Base-by-base conservation (phyloP, 2,329 filamentous ascomycete species). In the Rosellinia necatrix region DNA sequence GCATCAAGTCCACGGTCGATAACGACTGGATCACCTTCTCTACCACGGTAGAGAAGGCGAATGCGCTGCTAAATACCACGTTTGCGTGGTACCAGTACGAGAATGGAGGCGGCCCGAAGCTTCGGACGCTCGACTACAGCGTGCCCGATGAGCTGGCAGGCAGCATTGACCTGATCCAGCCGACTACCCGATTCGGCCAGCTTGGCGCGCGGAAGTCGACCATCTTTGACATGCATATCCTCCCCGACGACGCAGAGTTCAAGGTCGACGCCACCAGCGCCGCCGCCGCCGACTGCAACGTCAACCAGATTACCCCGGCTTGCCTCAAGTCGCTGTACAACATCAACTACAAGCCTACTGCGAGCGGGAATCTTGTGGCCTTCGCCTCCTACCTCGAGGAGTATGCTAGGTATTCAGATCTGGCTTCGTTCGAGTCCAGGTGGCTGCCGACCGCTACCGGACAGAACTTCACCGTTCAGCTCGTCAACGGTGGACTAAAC, bases 311-410 rank as follows among this genome's bases (percentile, higher is more conserved):
- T 48, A 79, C 77, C 0, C 79, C 79, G 1, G 68, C 70, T 1
- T 81, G 79, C 27, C 56, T 81, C 4, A 71, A 73, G 34, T 70
- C 74, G 6, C 64, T 80, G 12, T 81, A 81, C 66, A 73, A 74
- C 3, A 72, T 81, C 22, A 56, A 68, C 7, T 69, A 73, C 24
- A 84, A 87, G 7, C 74, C 81, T 6, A 84, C 71, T 19, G 81
- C 85, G 9, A 82, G 77, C 65, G 83, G 78, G 21, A 87, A 74
- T 53, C 82, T 79, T 55, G 82, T 87, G 47, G 88, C 87, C n/a
- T 84, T 91, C 15, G 63, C 64, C 17, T 78, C 76, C 4, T 81
- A 79, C 57, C 62, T 73, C 0, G 68, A 72, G 32, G 76, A 84
- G 71, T 78, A 80, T 34, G 81, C 79, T 7, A 78, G 81, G 27